Evolutionary conservation across 768 basidiomycete species (phyloP), one percentile per base, ranked within the genome.

Genomic region (Lactarius trivialis): DNA sequence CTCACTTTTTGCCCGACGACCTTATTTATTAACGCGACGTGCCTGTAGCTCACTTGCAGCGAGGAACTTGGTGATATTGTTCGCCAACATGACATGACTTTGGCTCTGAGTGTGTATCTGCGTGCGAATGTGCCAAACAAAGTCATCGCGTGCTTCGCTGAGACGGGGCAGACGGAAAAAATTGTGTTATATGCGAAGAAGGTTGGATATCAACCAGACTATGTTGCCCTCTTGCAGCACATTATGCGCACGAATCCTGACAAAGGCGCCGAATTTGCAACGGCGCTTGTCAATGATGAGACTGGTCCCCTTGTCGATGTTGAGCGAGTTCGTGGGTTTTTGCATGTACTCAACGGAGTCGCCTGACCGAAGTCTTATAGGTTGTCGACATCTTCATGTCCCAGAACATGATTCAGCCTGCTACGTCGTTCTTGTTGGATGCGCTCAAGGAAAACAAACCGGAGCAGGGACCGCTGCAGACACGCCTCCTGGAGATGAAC

Each of bases 371-470:
- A 63, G 2, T 67, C 60, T n/a, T 17, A 55, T 59, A 89, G 86
- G 91, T 98, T 58, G 94, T 98, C 63, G 97, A 99, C 70, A 97
- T 98, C 69, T 98, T 99, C 80, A 97, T 98, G 93, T 89, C 90
- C 0, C 95, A 97, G 73, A 98, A 98, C 76, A 93, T 98, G 93
- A 95, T 98, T 61, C 97, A 98, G 74, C 96, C 95, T 21, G 97
- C 97, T 6, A 99, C 97, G 0, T 95, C 93, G 1, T 98, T 99
- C 86, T 78, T 98, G 53, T 77, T 99, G 61, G 97, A 98, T 71
- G 97, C 95, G 24, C 80, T 99, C 69, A 98, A 99, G 78, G 97
- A 99, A 60, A 98, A 99, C 79, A 90, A 90, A 72, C 91, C 95
- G 0, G 97, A 99, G 73, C 96, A 99, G 71, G 96, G 85, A 0